Base-by-base conservation (phyloP, 257 asterid species). In the Mitragyna speciosa region DNA sequence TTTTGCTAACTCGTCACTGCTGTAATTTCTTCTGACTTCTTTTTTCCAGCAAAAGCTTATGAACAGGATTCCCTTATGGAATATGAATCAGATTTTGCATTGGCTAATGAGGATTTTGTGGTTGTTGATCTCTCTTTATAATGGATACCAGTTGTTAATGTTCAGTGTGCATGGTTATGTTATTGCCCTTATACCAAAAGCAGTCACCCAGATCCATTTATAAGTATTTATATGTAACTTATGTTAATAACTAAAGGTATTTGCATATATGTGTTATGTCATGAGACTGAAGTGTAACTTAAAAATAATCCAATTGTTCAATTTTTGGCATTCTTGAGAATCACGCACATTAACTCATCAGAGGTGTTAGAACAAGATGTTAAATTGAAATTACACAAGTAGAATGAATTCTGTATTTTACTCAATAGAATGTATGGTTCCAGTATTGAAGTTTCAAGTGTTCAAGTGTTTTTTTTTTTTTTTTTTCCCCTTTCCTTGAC, bases 401-500 rank as follows among this genome's bases (percentile, higher is more conserved):
- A 39, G 26, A 36, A 74, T 33, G 68, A 24, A 31, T 56, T 22
- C 8, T 41, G 8, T 49, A 10, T 47, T 65, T 45, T 39, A 22
- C 14, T 20, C 56, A 41, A 22, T 12, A 22, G 20, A 1, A 7
- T 26, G 69, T 15, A 68, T 41, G 10, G 2, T 52, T 39, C 22
- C 17, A 0, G 26, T 28, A 51, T 15, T 56, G 16, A 54, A n/a
- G 49, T 41, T 16, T 80, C 64, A 76, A 84, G 49, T 63, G 69
- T 65, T n/a, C n/a, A n/a, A n/a, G n/a, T 56, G 26, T 39, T 31
- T 0, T 14, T 22, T 12, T 58, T 6, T 59, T 26, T 48, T 78
- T 70, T 17, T 72, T 56, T 30, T 47, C 31, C 56, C n/a, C 77
- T 65, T 73, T 61, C 77, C 76, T 87, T 79, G 73, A 79, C 93